A percentile compares a stretch with the other conserved stretches of the same genome.
phyloP scores from a whole-genome alignment of 768 basidiomycete genomes.

The Amanita phalloides region DNA sequence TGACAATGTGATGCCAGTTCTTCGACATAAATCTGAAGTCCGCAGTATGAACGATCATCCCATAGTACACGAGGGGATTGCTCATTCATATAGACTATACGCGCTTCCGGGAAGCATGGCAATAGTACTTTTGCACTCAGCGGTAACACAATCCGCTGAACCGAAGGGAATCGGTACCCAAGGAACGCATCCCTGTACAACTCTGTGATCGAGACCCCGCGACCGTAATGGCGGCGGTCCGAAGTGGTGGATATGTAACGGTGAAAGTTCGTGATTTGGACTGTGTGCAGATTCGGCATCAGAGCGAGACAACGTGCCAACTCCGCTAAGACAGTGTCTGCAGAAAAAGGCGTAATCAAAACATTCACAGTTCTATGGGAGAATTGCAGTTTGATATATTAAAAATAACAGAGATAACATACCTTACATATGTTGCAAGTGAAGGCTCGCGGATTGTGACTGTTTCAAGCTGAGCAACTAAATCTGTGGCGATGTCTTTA shows the following conservation, averaged over 20 bases:
- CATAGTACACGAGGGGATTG: neutral
- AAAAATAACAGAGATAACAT: neutral
- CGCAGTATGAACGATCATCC: too few species aligned
- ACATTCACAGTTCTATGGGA: slow-evolving; percentile 12
- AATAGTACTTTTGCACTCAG: neutral
- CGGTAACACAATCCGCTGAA: neutral
- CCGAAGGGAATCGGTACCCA: neutral
- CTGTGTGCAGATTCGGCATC: slow-evolving; percentile 15
- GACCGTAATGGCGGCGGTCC: too few species aligned
- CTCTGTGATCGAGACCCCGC: neutral
- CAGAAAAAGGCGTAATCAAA: slow-evolving; percentile 8
- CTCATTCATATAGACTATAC: neutral
- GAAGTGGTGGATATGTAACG: neutral
- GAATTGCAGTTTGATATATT: neutral
- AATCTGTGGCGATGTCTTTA: slow-evolving; percentile 8
- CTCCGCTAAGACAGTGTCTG: slow-evolving; percentile 11
- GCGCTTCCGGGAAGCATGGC: neutral
- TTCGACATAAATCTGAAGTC: neutral
- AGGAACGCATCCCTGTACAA: neutral
- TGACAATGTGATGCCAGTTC: neutral
- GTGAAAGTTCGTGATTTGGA: slow-evolving; percentile 4
- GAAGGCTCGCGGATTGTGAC: slow-evolving; percentile 14
- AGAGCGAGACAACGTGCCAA: slow-evolving; percentile 13
- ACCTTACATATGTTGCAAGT: slow-evolving; percentile 13
- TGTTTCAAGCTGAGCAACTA: slow-evolving; percentile 14